Percentiles rank a stretch among this genome's conserved stretches.
Evolutionary conservation across 495 filamentous ascomycete genomes (phyloP).

Genomic region (Cairneyella variabilis): DNA sequence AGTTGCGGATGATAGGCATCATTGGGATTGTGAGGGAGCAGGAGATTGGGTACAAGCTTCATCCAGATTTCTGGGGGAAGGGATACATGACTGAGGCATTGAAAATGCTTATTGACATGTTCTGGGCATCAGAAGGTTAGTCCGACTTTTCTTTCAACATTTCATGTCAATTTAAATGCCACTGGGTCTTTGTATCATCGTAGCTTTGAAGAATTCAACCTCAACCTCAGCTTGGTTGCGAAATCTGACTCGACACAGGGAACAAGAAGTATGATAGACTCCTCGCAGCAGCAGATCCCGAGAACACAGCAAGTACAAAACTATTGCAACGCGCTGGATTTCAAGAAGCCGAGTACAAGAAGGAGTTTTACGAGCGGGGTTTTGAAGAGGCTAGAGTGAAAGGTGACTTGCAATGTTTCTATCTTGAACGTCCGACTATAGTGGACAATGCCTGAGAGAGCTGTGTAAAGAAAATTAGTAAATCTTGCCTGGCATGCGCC

Average conservation of each 20-base stretch:
- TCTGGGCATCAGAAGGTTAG: conserved; percentile 13
- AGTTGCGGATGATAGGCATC: conserved; percentile 16
- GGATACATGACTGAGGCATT: conserved; percentile 25
- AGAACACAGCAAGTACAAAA: conserved; percentile 17
- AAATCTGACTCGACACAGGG: background rate
- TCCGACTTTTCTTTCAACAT: background rate
- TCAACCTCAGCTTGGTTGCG: background rate
- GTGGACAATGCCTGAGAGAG: too few species aligned
- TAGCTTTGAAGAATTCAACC: background rate
- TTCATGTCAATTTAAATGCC: background rate
- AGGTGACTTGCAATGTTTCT: conserved; percentile 15
- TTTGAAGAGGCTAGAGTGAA: conserved; percentile 1
- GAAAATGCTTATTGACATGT: conserved; percentile 14
- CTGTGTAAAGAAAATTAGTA: too few species aligned
- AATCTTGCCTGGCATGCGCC: too few species aligned
- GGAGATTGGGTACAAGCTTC: conserved; percentile 19
- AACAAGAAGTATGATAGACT: conserved; percentile 4
- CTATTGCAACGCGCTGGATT: conserved; percentile 19
- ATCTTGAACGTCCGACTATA: conserved; percentile 2
- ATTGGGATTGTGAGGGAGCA: conserved; percentile 8
- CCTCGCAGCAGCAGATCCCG: conserved; percentile 13
- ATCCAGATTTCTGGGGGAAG: conserved; percentile 21
- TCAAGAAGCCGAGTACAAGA: conserved; percentile 4
- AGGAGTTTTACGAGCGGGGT: conserved; percentile 10
- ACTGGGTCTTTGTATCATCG: conserved; percentile 1